phyloP scores from a whole-genome alignment of 1,139 yeast species.

The Eremothecium coryli region DNA sequence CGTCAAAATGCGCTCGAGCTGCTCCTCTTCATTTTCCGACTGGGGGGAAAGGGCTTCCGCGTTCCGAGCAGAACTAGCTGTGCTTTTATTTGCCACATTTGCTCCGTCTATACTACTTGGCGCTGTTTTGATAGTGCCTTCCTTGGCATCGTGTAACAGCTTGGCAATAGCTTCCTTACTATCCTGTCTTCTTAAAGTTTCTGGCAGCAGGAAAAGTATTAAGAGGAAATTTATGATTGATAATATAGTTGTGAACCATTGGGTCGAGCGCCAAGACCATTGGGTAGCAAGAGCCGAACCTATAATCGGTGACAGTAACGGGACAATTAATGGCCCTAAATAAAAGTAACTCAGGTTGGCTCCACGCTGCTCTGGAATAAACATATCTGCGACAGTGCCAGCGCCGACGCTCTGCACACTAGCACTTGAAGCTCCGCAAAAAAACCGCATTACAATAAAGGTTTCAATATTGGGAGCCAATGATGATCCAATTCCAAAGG shows the following conservation, averaged over 20 bases:
- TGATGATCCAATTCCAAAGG: constrained; percentile 66
- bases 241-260: constrained; percentile 70
- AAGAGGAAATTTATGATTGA: constrained; percentile 46
- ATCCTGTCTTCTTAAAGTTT: constrained; percentile 56
- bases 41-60: not conserved
- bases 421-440: constrained; percentile 76
- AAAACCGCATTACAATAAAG: constrained; percentile 58
- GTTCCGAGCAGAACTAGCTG: not conserved
- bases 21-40: constrained; percentile 18
- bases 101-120: not conserved
- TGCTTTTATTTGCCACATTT: not conserved
- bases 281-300: constrained; percentile 67
- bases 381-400: constrained; percentile 75
- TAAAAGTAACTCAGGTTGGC: constrained; percentile 74
- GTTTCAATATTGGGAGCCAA: constrained; percentile 51
- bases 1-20: constrained; percentile 12
- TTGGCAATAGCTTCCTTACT: constrained; percentile 40
- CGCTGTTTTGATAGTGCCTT: not conserved
- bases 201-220: constrained; percentile 57
- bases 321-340: constrained; percentile 75
- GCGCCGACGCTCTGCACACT: constrained; percentile 88
- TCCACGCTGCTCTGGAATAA: constrained; percentile 60
- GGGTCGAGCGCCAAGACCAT: constrained; percentile 88
- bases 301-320: constrained; percentile 68
- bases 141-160: constrained; percentile 33